phyloP scores from a whole-genome alignment of 2,329 filamentous ascomycete genomes.

The Penicillium sp. region DNA sequence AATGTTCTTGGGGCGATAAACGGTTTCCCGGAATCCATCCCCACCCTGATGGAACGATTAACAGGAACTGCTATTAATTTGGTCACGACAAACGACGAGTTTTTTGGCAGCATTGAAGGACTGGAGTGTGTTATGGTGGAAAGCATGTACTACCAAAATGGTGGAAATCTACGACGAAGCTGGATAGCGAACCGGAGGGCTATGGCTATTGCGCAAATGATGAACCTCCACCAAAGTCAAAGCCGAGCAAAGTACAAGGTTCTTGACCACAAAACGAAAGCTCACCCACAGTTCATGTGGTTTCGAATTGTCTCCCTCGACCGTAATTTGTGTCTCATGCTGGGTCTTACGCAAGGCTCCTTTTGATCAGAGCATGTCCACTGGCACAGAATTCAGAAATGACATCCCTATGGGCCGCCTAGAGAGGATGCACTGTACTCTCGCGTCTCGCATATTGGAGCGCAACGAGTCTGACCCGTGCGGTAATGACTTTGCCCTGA shows the following conservation, averaged over 20 bases:
- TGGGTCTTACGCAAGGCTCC: conserved; percentile 41
- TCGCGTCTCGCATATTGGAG: conserved; percentile 45
- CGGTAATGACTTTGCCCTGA: conserved; percentile 42
- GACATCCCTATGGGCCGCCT: conserved; percentile 48
- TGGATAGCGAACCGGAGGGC: conserved; percentile 44
- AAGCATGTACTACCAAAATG: conserved; percentile 39
- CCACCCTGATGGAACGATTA: conserved; percentile 31
- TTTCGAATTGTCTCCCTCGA: conserved; percentile 42
- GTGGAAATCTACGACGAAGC: conserved; percentile 42
- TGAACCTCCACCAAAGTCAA: conserved; percentile 42
- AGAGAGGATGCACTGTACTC: conserved; percentile 48
- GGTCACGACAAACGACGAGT: conserved; percentile 42
- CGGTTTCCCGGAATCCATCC: conserved; percentile 23
- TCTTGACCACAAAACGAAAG: conserved; percentile 4
- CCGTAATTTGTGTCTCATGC: conserved; percentile 42
- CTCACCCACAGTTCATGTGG: conserved; percentile 36
- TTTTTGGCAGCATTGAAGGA: conserved; percentile 42
- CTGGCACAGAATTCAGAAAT: conserved; percentile 37
- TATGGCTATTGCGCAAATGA: conserved; percentile 43
- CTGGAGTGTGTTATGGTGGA: conserved; percentile 48
- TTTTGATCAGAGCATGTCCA: conserved; percentile 40
- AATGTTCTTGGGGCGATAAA: conserved; percentile 2
- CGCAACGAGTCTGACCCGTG: conserved; percentile 9
- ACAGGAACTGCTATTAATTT: conserved; percentile 31
- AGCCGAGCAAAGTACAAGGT: conserved; percentile 12